phyloP scores from a whole-genome alignment of 345 rosid species.

The Eucalyptus marginata region DNA sequence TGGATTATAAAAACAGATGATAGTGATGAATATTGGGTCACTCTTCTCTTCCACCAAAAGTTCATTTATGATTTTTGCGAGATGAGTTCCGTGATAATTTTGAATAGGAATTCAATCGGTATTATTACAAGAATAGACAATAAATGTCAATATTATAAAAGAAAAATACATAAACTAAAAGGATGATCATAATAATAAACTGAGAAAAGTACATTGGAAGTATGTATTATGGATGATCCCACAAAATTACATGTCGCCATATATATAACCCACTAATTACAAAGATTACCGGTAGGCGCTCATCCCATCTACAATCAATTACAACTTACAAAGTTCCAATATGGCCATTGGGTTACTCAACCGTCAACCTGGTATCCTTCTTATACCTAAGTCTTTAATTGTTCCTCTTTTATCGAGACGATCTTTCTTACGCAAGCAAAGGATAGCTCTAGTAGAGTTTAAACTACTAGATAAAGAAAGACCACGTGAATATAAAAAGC shows the following conservation, averaged over 20 bases:
- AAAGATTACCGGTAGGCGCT: rapidly evolving
- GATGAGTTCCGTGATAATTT: background rate
- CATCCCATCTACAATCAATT: background rate
- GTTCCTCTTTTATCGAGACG: too few species aligned
- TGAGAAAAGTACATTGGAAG: background rate
- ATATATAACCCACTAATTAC: background rate
- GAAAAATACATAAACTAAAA: background rate
- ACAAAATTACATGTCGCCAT: background rate
- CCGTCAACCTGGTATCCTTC: rapidly evolving
- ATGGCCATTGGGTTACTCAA: background rate
- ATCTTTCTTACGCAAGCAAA: too few species aligned
- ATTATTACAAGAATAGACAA: background rate
- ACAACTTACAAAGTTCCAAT: background rate
- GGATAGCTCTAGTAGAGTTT: background rate
- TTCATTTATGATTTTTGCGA: too few species aligned
- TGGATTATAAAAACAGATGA: too few species aligned
- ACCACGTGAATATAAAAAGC: too few species aligned
- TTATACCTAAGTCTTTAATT: too few species aligned
- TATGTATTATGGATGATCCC: background rate
- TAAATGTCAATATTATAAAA: background rate
- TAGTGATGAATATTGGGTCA: too few species aligned
- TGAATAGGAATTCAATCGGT: background rate
- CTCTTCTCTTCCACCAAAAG: too few species aligned
- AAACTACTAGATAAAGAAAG: background rate
- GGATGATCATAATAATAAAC: background rate